A percentile compares a stretch with the other conserved stretches of the same genome.
These are phyloP conservation scores for Ogataea henricii DNA, from an alignment of 805 yeast species.

Conservation along the genomic window DNA sequence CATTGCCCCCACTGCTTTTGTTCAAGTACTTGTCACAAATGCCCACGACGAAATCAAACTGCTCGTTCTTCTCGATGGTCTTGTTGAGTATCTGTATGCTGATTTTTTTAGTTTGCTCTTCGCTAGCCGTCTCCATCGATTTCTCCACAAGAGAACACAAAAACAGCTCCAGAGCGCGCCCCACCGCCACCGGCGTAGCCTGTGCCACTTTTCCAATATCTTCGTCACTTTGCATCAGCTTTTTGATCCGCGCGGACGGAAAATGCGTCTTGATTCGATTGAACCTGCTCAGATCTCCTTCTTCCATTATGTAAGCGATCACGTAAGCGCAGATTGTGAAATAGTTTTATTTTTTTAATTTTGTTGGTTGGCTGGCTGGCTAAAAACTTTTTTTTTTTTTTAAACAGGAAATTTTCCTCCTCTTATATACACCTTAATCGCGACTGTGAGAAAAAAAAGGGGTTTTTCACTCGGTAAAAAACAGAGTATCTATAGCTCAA, in stretches of 20 bases:
- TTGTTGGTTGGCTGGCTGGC: background rate
- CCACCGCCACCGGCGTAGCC: constrained; percentile 98
- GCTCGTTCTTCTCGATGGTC: constrained; percentile 84
- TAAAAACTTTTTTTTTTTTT: background rate
- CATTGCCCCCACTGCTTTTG: constrained; percentile 8
- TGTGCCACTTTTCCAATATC: constrained; percentile 98
- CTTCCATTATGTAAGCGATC: constrained; percentile 15
- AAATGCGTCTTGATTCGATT: constrained; percentile 74
- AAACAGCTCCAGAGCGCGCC: constrained; percentile 90
- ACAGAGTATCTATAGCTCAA: no score
- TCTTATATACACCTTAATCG: constrained; percentile 5
- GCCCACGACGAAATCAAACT: constrained; percentile 90
- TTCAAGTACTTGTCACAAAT: constrained; percentile 39
- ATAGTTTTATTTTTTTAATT: no score
- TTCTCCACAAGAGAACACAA: constrained; percentile 87
- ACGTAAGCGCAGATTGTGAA: background rate
- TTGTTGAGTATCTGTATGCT: constrained; percentile 79
- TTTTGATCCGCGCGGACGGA: constrained; percentile 92
- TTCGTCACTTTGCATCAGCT: constrained; percentile 96
- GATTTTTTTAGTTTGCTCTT: constrained; percentile 75
- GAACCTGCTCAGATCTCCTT: constrained; percentile 33
- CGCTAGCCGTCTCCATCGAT: constrained; percentile 74
- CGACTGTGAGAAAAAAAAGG: background rate
- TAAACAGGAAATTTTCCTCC: constrained; percentile 7
- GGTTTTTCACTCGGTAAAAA: no score